Base-by-base conservation (phyloP, 2,329 filamentous ascomycete genomes). In the Colletotrichum sp. region DNA sequence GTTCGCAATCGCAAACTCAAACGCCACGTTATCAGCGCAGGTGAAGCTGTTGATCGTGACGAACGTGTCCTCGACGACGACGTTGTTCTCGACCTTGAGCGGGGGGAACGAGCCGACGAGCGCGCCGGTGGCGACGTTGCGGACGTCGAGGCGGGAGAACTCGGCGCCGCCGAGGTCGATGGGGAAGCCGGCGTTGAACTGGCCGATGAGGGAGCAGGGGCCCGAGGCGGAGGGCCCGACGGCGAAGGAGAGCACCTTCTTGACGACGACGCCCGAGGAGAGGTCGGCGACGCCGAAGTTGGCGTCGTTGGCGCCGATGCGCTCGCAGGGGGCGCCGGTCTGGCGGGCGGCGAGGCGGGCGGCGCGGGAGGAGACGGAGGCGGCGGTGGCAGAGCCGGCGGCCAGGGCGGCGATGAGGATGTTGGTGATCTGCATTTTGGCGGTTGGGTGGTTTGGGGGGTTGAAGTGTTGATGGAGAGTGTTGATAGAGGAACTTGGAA, bases 231-330 rank as follows among this genome's bases (percentile, higher is more conserved):
- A 9, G 32, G 73, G 57, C 5, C 69, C 73, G 44, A 68, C 39
- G 39, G 39, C 44, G 63, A 72, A 76, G 63, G 36, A 57, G 8
- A 76, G 73, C 12, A 30, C 34, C 57, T 76, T 76, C 26, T 52
- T 72, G n/a, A 44, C 73, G 39, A 73, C 57, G 44, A 49, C 52
- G 64, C 73, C 73, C 32, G 39, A 57, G 57, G 16, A 12, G 15
- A 73, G 64, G 70, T 72, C 70, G 8, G 70, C 69, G 32, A 76
- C 73, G 55, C 63, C 63, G 12, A 76, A 76, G 64, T 75, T 72
- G 8, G 60, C 28, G 44, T 76, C 73, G 24, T 39, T 21, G 44
- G 73, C 63, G 21, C 68, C 55, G 57, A 76, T 34, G 73, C 66
- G 32, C 30, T 44, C 55, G 70, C 70, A 76, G 12, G 62, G 39